Conservation (phyloP, 352 stramenopile species). For the Globisporangium megalacanthum region DNA sequence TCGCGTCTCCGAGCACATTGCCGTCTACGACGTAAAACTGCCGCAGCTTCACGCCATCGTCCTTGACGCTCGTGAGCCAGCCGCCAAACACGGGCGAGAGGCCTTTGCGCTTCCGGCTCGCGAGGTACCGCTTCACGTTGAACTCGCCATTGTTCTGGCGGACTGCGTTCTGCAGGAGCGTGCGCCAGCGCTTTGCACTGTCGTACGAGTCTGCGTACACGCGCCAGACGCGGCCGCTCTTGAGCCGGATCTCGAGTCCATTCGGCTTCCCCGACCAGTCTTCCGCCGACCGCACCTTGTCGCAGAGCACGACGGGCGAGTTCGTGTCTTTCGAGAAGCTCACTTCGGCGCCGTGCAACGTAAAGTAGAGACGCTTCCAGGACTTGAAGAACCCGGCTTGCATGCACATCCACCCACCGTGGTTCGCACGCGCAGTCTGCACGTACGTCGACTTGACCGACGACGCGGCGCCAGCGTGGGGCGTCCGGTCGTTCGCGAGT, state of each 20-base stretch:
- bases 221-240: conserved; percentile 62
- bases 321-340: conserved; percentile 74
- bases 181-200: conserved; percentile 68
- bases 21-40: conserved; percentile 80
- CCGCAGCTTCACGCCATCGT: conserved; percentile 31
- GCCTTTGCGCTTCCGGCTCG: conserved; percentile 59
- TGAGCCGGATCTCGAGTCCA: conserved; percentile 58
- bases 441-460: conserved; percentile 74
- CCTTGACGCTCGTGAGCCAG: conserved; percentile 65
- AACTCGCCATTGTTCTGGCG: conserved; percentile 42
- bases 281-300: conserved; percentile 51
- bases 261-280: conserved; percentile 72
- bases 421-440: conserved; percentile 62
- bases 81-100: conserved; percentile 65
- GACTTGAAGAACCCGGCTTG: conserved; percentile 72
- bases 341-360: conserved; percentile 68
- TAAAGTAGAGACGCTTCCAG: conserved; percentile 81
- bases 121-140: conserved; percentile 67
- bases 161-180: conserved; percentile 45
- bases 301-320: conserved; percentile 45
- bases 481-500: conserved; percentile 35
- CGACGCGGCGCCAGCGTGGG: conserved; percentile 19
- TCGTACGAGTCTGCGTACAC: conserved; percentile 74
- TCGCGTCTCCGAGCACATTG: conserved; percentile 56
- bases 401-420: conserved; percentile 79